Percentiles rank a stretch among this genome's conserved stretches.
phyloP scores from a whole-genome alignment of 345 rosid species.

The Euphorbia lathyris region DNA sequence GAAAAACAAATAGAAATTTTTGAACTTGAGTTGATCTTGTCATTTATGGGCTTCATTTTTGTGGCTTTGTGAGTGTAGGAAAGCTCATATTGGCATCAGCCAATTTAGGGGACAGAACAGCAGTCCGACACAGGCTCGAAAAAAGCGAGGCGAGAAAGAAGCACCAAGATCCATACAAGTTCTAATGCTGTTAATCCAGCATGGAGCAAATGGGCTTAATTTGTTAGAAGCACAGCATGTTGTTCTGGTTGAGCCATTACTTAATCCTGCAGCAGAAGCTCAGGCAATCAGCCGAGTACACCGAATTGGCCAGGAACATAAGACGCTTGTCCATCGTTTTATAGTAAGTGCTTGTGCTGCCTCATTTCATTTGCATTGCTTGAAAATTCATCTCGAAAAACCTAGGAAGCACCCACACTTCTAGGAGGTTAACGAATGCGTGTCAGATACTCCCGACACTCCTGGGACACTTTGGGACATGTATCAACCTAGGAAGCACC shows the following conservation, averaged over 20 bases:
- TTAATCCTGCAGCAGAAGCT: slow-evolving; percentile 95
- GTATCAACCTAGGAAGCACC: no score
- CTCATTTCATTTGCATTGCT: neutral
- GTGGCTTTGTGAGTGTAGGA: slow-evolving; percentile 46
- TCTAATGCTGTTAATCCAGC: slow-evolving; percentile 74
- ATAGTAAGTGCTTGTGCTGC: slow-evolving; percentile 44
- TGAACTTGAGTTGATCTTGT: neutral
- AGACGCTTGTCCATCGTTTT: slow-evolving; percentile 86
- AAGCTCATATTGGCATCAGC: slow-evolving; percentile 76
- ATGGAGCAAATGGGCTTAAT: slow-evolving; percentile 96
- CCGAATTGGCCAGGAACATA: slow-evolving; percentile 78
- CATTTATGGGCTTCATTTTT: slow-evolving; percentile 6
- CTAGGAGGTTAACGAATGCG: no score
- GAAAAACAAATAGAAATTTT: neutral
- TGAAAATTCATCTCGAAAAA: no score
- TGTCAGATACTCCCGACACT: no score
- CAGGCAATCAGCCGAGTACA: slow-evolving; percentile 96
- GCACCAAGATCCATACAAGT: slow-evolving; percentile 53
- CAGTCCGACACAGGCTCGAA: slow-evolving; percentile 25
- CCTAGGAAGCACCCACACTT: no score
- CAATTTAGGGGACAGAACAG: slow-evolving; percentile 56
- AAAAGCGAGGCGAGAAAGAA: slow-evolving; percentile 28
- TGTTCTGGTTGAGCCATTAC: slow-evolving; percentile 85
- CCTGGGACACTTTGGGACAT: no score
- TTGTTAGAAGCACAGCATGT: slow-evolving; percentile 96